Conservation (phyloP, 192 early-diverging fungal species). For the Rhizophagus prolifer region DNA sequence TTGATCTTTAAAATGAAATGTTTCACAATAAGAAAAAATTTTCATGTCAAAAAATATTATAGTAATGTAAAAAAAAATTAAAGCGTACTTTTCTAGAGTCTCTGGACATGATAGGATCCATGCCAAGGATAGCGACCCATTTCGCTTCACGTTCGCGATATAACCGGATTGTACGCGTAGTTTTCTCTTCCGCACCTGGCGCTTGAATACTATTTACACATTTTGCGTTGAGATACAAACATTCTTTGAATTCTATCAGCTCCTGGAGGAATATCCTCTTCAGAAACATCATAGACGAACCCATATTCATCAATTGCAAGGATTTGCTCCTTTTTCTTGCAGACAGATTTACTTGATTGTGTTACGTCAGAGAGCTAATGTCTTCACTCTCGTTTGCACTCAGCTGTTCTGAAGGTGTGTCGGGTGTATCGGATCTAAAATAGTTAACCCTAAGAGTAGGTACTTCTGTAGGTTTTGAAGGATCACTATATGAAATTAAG, state of each 20-base stretch:
- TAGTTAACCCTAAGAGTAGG: background rate
- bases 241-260: constrained; percentile 41
- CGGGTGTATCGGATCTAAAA: background rate
- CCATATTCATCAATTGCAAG: constrained; percentile 38
- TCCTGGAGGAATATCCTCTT: constrained; percentile 33
- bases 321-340: constrained; percentile 31
- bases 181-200: constrained; percentile 9
- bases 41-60: background rate
- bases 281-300: constrained; percentile 27
- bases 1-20: constrained; percentile 55
- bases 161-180: constrained; percentile 30
- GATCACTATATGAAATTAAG: background rate
- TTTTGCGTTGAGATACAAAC: background rate
- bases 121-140: constrained; percentile 42
- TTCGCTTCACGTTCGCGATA: constrained; percentile 47
- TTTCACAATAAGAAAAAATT: background rate
- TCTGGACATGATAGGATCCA: constrained; percentile 35
- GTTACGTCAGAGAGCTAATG: background rate
- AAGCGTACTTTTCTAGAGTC: constrained; percentile 35
- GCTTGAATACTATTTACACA: constrained; percentile 4
- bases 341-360: background rate
- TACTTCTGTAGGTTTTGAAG: background rate
- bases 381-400: constrained; percentile 25
- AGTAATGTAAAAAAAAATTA: background rate
- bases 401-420: background rate